Evolutionary conservation across 345 rosid species (phyloP), one percentile per base, ranked within the genome.

Genomic region (Sonneratia alba): DNA sequence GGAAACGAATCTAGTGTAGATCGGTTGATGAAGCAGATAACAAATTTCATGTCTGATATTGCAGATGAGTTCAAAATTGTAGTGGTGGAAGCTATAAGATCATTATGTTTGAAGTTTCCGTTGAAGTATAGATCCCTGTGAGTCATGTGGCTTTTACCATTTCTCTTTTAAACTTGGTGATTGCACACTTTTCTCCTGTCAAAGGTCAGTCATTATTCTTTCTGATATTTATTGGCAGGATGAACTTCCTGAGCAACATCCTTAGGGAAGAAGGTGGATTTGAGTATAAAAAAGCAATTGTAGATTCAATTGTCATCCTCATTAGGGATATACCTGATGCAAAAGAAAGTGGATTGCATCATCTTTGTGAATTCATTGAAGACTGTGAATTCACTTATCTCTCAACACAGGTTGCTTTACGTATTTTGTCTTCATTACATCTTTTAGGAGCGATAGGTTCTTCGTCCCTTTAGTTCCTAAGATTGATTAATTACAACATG

Each of bases 211-310:
- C 37, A 32, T 34, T 24, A 62, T 32, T 62, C 37, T 62, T 42
- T 62, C 13, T 34, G 19, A 27, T 66, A 37, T 73, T 79, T 81
- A 43, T 80, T 69, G 77, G 57, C 83, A 95, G 99, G 86, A 95
- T 95, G 99, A 95, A 91, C 85, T 95, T 95, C 78, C 82, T 95
- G 77, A 95, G 99, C 96, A 95, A 87, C 82, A 90, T 92, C 78
- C 91, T 95, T n/a, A 82, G 99, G 77, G 99, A 95, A 83, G 99
- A 95, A 90, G 99, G 99, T 72, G 99, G 99, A 74, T 95, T 95
- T 77, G 99, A 95, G 76, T 95, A 90, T 83, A 95, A 95, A 79
- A 90, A 91, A 81, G 98, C 99, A 69, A 92, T 92, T 73, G 97
- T 92, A 42, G 99, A 95, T 81, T 92, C 99, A 40, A 95, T 95